Base-by-base conservation (phyloP, 1,284 basidiomycete species). In the Marasmius oreades region DNA sequence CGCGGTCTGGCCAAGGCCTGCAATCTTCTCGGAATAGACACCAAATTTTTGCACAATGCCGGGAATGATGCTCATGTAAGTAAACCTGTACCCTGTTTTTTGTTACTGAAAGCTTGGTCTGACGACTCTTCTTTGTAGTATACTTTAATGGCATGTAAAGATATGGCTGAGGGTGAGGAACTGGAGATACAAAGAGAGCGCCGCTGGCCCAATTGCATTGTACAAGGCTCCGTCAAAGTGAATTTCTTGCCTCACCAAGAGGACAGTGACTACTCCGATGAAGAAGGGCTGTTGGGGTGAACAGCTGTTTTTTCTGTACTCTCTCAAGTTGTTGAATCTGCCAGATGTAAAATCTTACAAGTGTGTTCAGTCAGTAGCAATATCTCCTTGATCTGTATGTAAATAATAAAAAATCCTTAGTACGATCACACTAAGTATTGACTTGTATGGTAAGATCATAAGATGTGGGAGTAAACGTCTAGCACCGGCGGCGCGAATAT, bases 61-160 rank as follows among this genome's bases (percentile, higher is more conserved):
- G 92, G 92, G 0, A 93, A 93, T 65, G 91, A 93, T 69, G 91
- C 91, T 0, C 78, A 86, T 66, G 90, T 90, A 64, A 54, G 84
- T 75, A 28, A 34, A 31, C 46, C 16, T 52, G 42, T 8, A 42
- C 26, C 20, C 31, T 36, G 10, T 46, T 42, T 46, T 33, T 24
- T 28, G 39, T 8, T 18, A 52, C 18, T 55, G 44, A 44, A 51
- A 37, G 26, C 28, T 37, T 22, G 39, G 44, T 12, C 36, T 53
- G 51, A n/a, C 58, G 90, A 86, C 90, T 0, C 69, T 90, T 51
- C 68, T 31, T 10, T 31, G 28, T 80, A 50, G 81, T 81, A 3
- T 82, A 84, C 58, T 82, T 82, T 10, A 61, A 91, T 11, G 88
- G 92, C 66, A 74, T 76, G 53, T 88, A 92, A 64, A 44, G 54